phyloP scores from a whole-genome alignment of 805 yeast genomes.

The Yarrowia deformans region DNA sequence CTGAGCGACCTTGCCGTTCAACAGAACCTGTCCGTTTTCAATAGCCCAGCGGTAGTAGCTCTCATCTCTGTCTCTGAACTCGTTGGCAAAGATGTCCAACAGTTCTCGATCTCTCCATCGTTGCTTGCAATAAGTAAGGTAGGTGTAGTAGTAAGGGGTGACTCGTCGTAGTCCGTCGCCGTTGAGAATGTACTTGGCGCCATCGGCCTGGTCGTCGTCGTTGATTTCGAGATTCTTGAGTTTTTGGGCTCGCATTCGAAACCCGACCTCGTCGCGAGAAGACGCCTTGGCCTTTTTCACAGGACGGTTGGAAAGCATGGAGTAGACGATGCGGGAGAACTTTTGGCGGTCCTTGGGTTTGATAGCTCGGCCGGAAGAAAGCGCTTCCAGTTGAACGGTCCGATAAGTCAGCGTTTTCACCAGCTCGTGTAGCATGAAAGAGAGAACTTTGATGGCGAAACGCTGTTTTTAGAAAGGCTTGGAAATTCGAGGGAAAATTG shows the following conservation, averaged over 20 bases:
- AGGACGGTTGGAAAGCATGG: constrained; percentile 8
- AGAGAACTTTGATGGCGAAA: not conserved
- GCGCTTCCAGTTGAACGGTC: not conserved
- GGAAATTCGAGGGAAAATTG: not conserved
- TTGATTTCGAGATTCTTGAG: constrained; percentile 15
- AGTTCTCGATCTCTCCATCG: constrained; percentile 90
- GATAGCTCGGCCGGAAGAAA: not conserved
- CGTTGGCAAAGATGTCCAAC: constrained; percentile 79
- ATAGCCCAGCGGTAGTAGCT: constrained; percentile 68
- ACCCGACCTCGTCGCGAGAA: constrained; percentile 25
- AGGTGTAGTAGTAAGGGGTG: constrained; percentile 86
- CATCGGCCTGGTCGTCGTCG: constrained; percentile 32
- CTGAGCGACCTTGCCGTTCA: constrained; percentile 72
- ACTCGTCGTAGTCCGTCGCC: constrained; percentile 63
- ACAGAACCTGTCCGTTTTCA: constrained; percentile 76
- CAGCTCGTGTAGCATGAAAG: constrained; percentile 12
- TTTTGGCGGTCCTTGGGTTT: not conserved
- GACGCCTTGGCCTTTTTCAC: constrained; percentile 1
- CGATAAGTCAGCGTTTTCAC: constrained; percentile 18
- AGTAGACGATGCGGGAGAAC: constrained; percentile 3
- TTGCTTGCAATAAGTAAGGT: constrained; percentile 86
- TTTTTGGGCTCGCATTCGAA: constrained; percentile 14
- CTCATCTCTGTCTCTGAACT: constrained; percentile 80
- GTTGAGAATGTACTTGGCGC: constrained; percentile 6
- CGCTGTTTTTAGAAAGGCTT: not conserved